Base-by-base conservation (phyloP, 148 eudicot species). In the Simmondsia chinensis region DNA sequence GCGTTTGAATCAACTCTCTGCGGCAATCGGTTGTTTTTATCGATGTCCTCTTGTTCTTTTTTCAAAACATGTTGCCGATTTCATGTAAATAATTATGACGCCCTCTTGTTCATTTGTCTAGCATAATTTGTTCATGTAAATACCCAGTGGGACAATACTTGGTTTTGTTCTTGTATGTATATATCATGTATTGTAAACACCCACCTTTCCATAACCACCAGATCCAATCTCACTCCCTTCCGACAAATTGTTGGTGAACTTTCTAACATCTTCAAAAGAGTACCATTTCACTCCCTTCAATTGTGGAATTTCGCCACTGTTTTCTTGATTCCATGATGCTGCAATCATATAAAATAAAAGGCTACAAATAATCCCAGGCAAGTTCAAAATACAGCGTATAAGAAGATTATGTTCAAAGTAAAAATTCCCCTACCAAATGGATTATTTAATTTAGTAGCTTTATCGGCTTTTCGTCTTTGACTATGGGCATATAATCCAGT, bases 131-230 rank as follows among this genome's bases (percentile, higher is more conserved):
- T n/a, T n/a, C n/a, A n/a, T n/a, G n/a, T n/a, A n/a, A n/a, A n/a
- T n/a, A n/a, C n/a, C n/a, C n/a, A n/a, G n/a, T n/a, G n/a, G n/a
- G n/a, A n/a, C n/a, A n/a, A n/a, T n/a, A n/a, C n/a, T n/a, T n/a
- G n/a, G n/a, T n/a, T n/a, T n/a, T n/a, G n/a, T n/a, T n/a, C n/a
- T n/a, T n/a, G n/a, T n/a, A n/a, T n/a, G n/a, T n/a, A n/a, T n/a
- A n/a, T n/a, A n/a, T n/a, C n/a, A n/a, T n/a, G n/a, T 13, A n/a
- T n/a, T 39, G 35, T 18, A 1, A 11, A 37, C 12, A 38, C 10
- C 7, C 38, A 81, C 89, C 89, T 73, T 81, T 46, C 89, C 89
- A 24, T 76, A 81, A 21, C 89, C 89, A 34, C 89, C 89, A 46
- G 34, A 46, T 46, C 89, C 89, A 52, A 81, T 76, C 61, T 63